These are phyloP conservation scores for Fusarium brevicatenulatum DNA, from an alignment of 2,329 filamentous ascomycete genomes.

Conservation along the genomic window DNA sequence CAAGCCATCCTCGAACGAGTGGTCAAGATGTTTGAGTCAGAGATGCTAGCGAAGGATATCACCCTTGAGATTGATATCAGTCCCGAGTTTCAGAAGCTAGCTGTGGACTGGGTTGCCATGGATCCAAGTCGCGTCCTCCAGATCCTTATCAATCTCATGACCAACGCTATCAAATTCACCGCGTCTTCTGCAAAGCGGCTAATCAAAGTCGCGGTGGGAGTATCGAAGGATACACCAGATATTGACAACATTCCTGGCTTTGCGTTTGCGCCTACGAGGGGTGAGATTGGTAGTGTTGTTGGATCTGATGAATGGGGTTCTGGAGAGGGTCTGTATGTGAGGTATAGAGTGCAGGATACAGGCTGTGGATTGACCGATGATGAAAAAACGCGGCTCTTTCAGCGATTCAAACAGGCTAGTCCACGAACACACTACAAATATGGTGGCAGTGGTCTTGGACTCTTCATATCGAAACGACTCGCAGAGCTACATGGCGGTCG, in stretches of 20 bases:
- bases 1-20: slow-evolving; percentile 71
- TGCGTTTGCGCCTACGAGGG: slow-evolving; percentile 7
- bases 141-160: slow-evolving; percentile 80
- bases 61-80: slow-evolving; percentile 70
- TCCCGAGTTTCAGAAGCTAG: slow-evolving; percentile 63
- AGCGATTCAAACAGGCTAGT: slow-evolving; percentile 72
- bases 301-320: slow-evolving; percentile 46
- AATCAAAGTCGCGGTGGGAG: slow-evolving; percentile 63
- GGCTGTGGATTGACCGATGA: slow-evolving; percentile 70
- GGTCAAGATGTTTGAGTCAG: slow-evolving; percentile 79
- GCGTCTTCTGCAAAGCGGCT: slow-evolving; percentile 40
- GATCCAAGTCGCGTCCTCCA: slow-evolving; percentile 81
- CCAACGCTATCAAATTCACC: slow-evolving; percentile 85
- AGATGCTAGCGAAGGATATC: slow-evolving; percentile 74
- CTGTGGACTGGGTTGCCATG: slow-evolving; percentile 71
- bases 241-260: slow-evolving; percentile 2
- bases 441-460: slow-evolving; percentile 69
- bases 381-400: slow-evolving; percentile 73
- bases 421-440: slow-evolving; percentile 65
- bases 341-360: slow-evolving; percentile 71
- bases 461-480: slow-evolving; percentile 72
- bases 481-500: slow-evolving; percentile 73
- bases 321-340: slow-evolving; percentile 50
- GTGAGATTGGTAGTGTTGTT: slow-evolving; percentile 17
- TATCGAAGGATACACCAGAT: slow-evolving; percentile 45